Evolutionary conservation across 176 grass and related monocot species (phyloP).

Genomic region (Bonia amplexicaulis): DNA sequence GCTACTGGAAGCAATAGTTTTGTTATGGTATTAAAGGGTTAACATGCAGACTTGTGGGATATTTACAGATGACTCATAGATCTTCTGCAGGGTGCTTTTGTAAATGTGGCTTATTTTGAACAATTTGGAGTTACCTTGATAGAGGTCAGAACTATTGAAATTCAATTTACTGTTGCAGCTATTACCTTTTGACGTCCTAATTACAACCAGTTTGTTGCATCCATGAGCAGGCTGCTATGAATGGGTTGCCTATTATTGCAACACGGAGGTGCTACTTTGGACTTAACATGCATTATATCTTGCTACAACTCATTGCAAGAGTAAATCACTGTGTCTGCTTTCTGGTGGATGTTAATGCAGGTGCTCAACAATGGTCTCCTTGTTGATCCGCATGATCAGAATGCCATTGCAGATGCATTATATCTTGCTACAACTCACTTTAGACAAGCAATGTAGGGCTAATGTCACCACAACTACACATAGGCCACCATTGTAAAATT

Average conservation of each 20-base stretch:
- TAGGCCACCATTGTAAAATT: too few species aligned
- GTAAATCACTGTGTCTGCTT: neutral
- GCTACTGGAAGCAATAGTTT: neutral
- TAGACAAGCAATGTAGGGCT: constrained; percentile 69
- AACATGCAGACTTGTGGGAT: too few species aligned
- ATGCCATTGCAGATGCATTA: constrained; percentile 72
- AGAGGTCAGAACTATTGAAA: constrained; percentile 47
- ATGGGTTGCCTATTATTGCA: too few species aligned
- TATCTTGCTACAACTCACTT: too few species aligned
- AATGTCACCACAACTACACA: too few species aligned
- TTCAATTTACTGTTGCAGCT: neutral
- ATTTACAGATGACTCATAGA: too few species aligned
- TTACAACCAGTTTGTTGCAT: constrained; percentile 1
- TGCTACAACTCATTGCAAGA: neutral
- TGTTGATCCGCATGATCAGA: constrained; percentile 75
- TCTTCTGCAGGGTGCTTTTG: constrained; percentile 73
- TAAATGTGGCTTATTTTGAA: constrained; percentile 71
- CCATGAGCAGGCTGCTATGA: too few species aligned
- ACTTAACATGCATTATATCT: too few species aligned
- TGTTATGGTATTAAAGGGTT: too few species aligned
- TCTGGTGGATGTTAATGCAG: constrained; percentile 34
- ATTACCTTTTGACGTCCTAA: neutral
- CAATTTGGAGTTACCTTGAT: constrained; percentile 76
- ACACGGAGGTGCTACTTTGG: too few species aligned
- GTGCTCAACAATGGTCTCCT: constrained; percentile 72